These are phyloP conservation scores for Sporobolomyces phaffii DNA, from an alignment of 768 basidiomycete species.

Conservation along the genomic window DNA sequence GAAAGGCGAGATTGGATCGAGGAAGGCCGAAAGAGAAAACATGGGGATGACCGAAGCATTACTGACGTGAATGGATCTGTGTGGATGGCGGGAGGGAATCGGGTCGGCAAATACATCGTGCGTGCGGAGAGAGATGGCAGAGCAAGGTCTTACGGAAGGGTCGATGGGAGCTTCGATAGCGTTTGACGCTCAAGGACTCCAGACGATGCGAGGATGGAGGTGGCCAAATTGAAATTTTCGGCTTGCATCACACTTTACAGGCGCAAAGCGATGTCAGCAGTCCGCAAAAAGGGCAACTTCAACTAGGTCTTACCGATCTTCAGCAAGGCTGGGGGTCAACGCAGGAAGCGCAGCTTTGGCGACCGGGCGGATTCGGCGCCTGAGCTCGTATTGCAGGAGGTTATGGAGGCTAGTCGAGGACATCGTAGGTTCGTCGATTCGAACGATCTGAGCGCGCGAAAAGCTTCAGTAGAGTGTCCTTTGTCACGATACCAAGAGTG, in stretches of 20 bases:
- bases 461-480: constrained; percentile 42
- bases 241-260: constrained; percentile 48
- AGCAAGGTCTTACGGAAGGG: neutral
- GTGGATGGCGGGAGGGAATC: too few relatives aligned
- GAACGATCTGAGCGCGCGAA: constrained; percentile 58
- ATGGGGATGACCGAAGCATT: neutral
- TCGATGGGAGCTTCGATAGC: neutral
- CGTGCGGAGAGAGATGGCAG: neutral
- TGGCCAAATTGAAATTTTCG: constrained; percentile 59
- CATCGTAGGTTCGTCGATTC: constrained; percentile 51
- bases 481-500: neutral
- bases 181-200: neutral
- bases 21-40: constrained; percentile 57
- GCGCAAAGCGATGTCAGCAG: neutral
- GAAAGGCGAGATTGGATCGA: constrained; percentile 77
- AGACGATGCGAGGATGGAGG: constrained; percentile 57
- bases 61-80: constrained; percentile 14
- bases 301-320: constrained; percentile 1
- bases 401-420: neutral
- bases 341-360: constrained; percentile 55
- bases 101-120: too few relatives aligned
- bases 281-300: too few relatives aligned
- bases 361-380: constrained; percentile 64
- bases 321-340: constrained; percentile 46
- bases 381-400: constrained; percentile 62